Conservation (phyloP, 176 grass and related monocot genomes). For the Musa troglodytarum region DNA sequence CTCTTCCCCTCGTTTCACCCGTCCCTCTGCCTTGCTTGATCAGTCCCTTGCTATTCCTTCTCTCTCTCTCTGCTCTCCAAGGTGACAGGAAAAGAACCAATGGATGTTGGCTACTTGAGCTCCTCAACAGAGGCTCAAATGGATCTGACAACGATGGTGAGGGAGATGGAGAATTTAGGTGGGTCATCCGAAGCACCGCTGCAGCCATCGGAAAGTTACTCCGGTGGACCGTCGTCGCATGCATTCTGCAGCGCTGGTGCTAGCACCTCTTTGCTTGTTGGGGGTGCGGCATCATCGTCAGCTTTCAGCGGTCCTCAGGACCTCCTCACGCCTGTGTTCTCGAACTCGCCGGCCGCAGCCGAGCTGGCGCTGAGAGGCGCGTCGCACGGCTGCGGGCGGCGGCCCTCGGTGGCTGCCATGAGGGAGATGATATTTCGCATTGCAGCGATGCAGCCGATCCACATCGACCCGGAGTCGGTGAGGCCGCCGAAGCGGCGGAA, state of each 20-base stretch:
- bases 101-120: neutral
- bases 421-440: slow-evolving; percentile 94
- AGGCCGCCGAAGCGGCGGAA: slow-evolving; percentile 83
- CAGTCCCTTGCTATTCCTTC: neutral
- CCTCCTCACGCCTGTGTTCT: neutral
- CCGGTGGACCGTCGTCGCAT: neutral
- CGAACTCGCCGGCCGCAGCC: neutral
- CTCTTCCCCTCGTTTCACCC: neutral
- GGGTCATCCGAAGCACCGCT: neutral
- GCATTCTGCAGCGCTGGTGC: neutral
- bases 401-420: slow-evolving; percentile 34
- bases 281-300: no score
- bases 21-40: neutral
- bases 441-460: slow-evolving; percentile 87
- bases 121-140: neutral
- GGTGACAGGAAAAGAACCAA: neutral
- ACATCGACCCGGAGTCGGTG: slow-evolving; percentile 68
- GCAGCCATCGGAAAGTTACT: neutral
- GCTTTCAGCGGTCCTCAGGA: no score
- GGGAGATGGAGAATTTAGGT: neutral
- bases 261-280: neutral
- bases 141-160: neutral
- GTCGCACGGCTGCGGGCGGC: neutral
- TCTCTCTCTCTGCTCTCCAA: neutral
- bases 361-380: slow-evolving; percentile 6